Conservation (phyloP, 2,329 filamentous ascomycete species). For the Ceratocystis alfenasii region DNA sequence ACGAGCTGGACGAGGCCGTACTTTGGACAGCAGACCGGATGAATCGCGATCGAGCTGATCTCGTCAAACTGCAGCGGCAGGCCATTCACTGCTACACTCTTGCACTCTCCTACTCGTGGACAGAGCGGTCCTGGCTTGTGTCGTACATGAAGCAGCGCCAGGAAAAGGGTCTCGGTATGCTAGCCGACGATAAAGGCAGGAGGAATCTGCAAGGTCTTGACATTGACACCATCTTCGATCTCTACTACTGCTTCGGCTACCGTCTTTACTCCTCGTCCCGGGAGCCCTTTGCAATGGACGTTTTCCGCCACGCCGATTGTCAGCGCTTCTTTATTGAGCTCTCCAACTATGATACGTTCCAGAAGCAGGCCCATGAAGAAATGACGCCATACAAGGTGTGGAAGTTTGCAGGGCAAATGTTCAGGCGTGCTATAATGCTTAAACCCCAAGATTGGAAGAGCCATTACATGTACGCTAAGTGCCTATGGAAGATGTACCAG, state of each 20-base stretch:
- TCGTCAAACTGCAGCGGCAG: constrained; percentile 63
- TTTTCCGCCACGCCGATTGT: constrained; percentile 45
- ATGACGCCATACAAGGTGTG: constrained; percentile 50
- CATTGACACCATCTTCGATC: constrained; percentile 35
- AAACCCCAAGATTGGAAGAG: constrained; percentile 49
- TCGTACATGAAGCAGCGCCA: constrained; percentile 12
- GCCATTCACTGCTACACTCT: constrained; percentile 70
- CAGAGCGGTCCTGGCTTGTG: constrained; percentile 24
- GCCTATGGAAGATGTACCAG: constrained; percentile 52
- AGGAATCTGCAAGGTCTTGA: constrained; percentile 16
- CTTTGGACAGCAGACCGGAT: constrained; percentile 86
- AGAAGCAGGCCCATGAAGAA: constrained; percentile 41
- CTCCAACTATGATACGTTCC: constrained; percentile 40
- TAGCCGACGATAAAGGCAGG: constrained; percentile 26
- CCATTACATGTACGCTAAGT: constrained; percentile 49
- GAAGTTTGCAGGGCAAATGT: constrained; percentile 47
- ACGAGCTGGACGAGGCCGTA: constrained; percentile 75
- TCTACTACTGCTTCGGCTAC: constrained; percentile 50
- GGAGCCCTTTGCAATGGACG: constrained; percentile 51
- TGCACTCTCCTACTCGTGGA: constrained; percentile 44
- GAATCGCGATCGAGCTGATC: constrained; percentile 65
- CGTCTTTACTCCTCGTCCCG: constrained; percentile 50
- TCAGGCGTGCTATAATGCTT: constrained; percentile 43
- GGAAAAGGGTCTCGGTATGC: background rate
- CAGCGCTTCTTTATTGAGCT: constrained; percentile 46